These are phyloP conservation scores for Suhomyces atakaporum DNA, from an alignment of 1,139 yeast species.

Conservation along the genomic window DNA sequence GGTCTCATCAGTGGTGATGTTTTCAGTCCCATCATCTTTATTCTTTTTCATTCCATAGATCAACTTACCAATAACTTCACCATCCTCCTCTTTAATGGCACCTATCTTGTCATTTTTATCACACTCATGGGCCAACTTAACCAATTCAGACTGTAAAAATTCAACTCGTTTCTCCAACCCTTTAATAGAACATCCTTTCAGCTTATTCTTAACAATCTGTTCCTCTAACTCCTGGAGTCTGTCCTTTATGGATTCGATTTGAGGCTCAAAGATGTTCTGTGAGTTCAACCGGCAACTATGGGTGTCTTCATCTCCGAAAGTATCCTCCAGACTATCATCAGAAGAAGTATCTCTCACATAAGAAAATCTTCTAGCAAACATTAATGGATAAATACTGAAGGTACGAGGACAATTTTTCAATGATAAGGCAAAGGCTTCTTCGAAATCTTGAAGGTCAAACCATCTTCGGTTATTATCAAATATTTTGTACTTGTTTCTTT, in stretches of 20 bases:
- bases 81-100: no score
- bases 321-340: slow-evolving; percentile 15
- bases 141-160: slow-evolving; percentile 20
- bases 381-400: slow-evolving; percentile 35
- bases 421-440: slow-evolving; percentile 39
- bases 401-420: slow-evolving; percentile 24
- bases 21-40: slow-evolving; percentile 1
- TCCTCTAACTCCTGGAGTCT: slow-evolving; percentile 33
- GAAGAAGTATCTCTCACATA: slow-evolving; percentile 40
- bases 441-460: slow-evolving; percentile 47
- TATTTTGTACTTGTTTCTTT: slow-evolving; percentile 21
- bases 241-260: slow-evolving; percentile 27
- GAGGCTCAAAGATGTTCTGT: slow-evolving; percentile 31
- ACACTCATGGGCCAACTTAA: no score
- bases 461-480: slow-evolving; percentile 41
- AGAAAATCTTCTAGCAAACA: slow-evolving; percentile 40
- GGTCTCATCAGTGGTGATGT: background rate
- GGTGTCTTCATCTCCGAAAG: slow-evolving; percentile 32
- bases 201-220: slow-evolving; percentile 20
- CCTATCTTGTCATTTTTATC: no score
- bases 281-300: slow-evolving; percentile 35
- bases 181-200: slow-evolving; percentile 12
- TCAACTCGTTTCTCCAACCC: slow-evolving; percentile 25
- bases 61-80: no score
- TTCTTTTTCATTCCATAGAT: no score